Percentiles rank a stretch among this genome's conserved stretches.
These are phyloP conservation scores for Metschnikowia proteae DNA, from an alignment of 805 yeast species.

Conservation along the genomic window DNA sequence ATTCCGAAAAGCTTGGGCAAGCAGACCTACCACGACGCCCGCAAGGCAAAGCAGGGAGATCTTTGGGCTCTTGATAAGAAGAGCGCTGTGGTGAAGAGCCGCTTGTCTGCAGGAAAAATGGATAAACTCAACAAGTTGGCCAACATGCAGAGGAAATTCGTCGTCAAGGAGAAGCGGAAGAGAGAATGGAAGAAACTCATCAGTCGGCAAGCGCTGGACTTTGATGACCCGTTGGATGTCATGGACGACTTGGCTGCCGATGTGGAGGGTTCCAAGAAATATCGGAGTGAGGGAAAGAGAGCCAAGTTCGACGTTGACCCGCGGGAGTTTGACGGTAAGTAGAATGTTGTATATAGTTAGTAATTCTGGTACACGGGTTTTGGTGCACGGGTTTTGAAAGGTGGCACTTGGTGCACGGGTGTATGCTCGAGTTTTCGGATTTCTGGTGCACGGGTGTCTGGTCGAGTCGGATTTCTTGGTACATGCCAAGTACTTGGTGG, in stretches of 20 bases:
- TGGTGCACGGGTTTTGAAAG: neutral
- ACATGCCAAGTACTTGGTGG: neutral
- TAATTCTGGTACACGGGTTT: neutral
- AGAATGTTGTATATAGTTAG: neutral
- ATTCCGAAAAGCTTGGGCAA: slow-evolving; percentile 74
- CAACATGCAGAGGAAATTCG: slow-evolving; percentile 37
- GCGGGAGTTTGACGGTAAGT: slow-evolving; percentile 15
- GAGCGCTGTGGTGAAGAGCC: slow-evolving; percentile 29
- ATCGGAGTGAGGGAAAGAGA: slow-evolving; percentile 29
- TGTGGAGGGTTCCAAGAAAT: slow-evolving; percentile 31
- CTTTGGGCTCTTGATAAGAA: slow-evolving; percentile 63
- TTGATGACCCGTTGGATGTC: slow-evolving; percentile 18
- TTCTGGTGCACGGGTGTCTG: neutral
- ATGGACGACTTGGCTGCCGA: slow-evolving; percentile 21
- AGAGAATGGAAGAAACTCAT: slow-evolving; percentile 17
- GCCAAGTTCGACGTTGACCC: slow-evolving; percentile 24
- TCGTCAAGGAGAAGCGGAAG: slow-evolving; percentile 18
- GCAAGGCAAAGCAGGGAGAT: slow-evolving; percentile 83
- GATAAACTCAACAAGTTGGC: slow-evolving; percentile 35
- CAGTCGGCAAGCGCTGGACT: slow-evolving; percentile 13
- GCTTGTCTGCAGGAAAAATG: slow-evolving; percentile 26
- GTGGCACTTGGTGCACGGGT: neutral
- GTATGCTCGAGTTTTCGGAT: neutral
- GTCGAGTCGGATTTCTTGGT: too few species aligned
- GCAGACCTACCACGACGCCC: slow-evolving; percentile 81